Conservation (phyloP, 495 filamentous ascomycete genomes). For the Trichoderma reesei region DNA sequence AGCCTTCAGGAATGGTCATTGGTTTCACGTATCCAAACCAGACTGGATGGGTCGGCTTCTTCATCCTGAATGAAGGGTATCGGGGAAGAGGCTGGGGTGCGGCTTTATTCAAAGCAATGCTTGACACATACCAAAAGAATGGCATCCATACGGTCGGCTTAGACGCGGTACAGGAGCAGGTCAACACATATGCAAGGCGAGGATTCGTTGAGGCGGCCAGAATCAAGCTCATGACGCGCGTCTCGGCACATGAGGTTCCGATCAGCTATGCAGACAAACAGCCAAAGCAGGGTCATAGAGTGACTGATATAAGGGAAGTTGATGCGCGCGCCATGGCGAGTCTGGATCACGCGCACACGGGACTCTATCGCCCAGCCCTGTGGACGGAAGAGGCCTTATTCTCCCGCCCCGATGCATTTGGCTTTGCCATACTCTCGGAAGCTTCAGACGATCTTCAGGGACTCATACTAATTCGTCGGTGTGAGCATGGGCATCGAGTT, state of each 20-base stretch:
- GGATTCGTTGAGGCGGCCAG: background rate
- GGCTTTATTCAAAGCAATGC: background rate
- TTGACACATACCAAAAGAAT: background rate
- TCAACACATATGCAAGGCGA: background rate
- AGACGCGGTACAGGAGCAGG: background rate
- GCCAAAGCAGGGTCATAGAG: background rate
- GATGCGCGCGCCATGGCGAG: background rate
- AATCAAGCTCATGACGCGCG: background rate
- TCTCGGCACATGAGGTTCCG: background rate
- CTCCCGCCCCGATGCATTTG: background rate
- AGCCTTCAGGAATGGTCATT: background rate
- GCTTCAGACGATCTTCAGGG: background rate
- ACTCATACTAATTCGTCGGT: background rate
- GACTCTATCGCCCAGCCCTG: background rate
- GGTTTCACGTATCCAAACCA: background rate
- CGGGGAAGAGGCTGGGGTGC: background rate
- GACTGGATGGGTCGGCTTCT: background rate
- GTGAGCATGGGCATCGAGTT: background rate
- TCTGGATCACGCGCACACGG: background rate
- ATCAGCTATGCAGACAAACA: background rate
- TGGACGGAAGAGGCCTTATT: background rate
- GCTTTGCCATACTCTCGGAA: background rate
- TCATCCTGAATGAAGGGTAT: background rate
- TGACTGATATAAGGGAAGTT: background rate
- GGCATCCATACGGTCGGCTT: background rate